Percentiles rank a stretch among this genome's conserved stretches.
Conservation (phyloP, 495 filamentous ascomycete species). For the Daldinia childiae region DNA sequence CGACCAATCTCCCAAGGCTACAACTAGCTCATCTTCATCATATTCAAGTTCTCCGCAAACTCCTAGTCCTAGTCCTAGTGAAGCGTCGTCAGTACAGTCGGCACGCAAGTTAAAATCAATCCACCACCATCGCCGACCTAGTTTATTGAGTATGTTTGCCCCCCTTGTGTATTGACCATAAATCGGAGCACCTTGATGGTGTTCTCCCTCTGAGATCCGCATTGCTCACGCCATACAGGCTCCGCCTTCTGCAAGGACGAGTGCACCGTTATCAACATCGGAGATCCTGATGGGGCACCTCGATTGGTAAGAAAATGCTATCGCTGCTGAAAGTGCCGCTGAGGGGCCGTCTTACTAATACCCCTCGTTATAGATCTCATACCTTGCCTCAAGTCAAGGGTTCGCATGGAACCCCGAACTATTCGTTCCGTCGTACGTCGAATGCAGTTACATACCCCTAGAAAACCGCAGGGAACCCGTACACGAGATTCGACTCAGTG, state of each 20-base stretch:
- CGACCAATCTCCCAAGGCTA: constrained; percentile 50
- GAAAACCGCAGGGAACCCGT: constrained; percentile 74
- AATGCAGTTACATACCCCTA: constrained; percentile 66
- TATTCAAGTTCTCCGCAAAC: constrained; percentile 63
- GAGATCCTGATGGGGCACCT: constrained; percentile 67
- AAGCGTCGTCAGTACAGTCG: constrained; percentile 48
- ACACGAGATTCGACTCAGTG: constrained; percentile 71
- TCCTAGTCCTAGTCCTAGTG: constrained; percentile 49
- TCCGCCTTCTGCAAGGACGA: constrained; percentile 70
- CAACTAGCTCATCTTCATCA: constrained; percentile 60
- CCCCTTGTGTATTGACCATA: not conserved
- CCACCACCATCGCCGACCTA: constrained; percentile 61
- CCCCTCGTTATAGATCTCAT: constrained; percentile 65
- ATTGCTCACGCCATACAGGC: constrained; percentile 54
- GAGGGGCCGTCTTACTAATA: constrained; percentile 14
- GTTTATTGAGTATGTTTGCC: constrained; percentile 61
- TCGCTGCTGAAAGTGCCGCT: not conserved
- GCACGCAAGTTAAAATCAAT: constrained; percentile 54
- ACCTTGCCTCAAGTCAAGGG: constrained; percentile 72
- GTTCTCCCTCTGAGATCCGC: not conserved
- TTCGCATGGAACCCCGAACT: constrained; percentile 77
- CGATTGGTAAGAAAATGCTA: constrained; percentile 63
- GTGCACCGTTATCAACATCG: constrained; percentile 74
- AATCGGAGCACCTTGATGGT: constrained; percentile 6
- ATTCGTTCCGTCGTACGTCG: constrained; percentile 66